Percentiles rank a stretch among this genome's conserved stretches.
Conservation (phyloP, 805 yeast species). For the Saccharomycopsis malanga region DNA sequence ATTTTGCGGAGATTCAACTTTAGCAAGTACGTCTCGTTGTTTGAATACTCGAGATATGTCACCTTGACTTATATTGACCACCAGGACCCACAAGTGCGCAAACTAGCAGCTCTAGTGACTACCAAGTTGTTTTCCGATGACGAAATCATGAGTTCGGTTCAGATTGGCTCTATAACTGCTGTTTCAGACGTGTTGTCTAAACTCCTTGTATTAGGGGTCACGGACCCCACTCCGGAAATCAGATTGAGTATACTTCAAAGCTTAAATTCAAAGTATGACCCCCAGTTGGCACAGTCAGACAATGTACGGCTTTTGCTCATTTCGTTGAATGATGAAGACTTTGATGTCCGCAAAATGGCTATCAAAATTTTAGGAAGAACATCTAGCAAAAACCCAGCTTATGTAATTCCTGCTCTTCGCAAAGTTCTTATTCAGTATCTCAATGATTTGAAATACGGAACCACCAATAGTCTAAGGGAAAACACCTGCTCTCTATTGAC, state of each 20-base stretch:
- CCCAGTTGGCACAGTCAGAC: constrained; percentile 90
- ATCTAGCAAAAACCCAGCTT: constrained; percentile 86
- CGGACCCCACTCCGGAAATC: constrained; percentile 84
- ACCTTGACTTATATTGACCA: constrained; percentile 81
- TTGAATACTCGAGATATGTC: constrained; percentile 82
- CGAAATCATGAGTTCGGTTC: constrained; percentile 76
- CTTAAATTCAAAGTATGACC: constrained; percentile 71
- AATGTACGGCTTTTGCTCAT: constrained; percentile 78
- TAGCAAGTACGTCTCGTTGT: constrained; percentile 57
- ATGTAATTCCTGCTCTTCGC: constrained; percentile 86
- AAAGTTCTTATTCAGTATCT: constrained; percentile 79
- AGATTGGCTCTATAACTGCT: constrained; percentile 71
- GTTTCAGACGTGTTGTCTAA: constrained; percentile 81
- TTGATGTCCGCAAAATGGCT: constrained; percentile 73
- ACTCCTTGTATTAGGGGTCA: constrained; percentile 71
- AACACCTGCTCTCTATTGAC: constrained; percentile 77
- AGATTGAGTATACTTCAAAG: constrained; percentile 71
- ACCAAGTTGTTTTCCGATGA: constrained; percentile 69
- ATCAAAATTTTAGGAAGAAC: constrained; percentile 76
- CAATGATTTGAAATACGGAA: constrained; percentile 79
- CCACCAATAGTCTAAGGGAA: constrained; percentile 69
- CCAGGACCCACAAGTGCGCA: constrained; percentile 69
- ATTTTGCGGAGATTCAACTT: constrained; percentile 73
- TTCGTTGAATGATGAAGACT: constrained; percentile 86
- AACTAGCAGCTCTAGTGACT: constrained; percentile 79